Percentiles rank a stretch among this genome's conserved stretches.
Conservation (phyloP, 495 filamentous ascomycete genomes). For the Trichocladium antarcticum region DNA sequence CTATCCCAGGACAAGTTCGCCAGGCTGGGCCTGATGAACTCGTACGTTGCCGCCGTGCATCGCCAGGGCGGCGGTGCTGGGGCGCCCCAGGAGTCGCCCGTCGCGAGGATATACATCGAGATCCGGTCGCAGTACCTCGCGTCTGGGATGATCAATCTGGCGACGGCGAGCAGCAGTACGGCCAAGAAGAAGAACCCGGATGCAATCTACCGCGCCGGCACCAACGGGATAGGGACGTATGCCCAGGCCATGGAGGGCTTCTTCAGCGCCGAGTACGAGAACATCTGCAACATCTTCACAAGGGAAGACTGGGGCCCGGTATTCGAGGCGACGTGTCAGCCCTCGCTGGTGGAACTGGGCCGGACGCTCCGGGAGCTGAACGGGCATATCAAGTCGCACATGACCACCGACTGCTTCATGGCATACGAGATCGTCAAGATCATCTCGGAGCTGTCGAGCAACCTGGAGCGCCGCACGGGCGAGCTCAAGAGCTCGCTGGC, state of each 20-base stretch:
- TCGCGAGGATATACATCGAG: constrained; percentile 69
- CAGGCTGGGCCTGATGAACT: constrained; percentile 41
- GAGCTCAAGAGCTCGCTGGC: constrained; percentile 75
- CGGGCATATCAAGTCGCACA: constrained; percentile 70
- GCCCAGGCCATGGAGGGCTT: constrained; percentile 76
- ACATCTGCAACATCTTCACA: constrained; percentile 70
- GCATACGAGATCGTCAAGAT: constrained; percentile 95
- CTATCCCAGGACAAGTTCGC: constrained; percentile 42
- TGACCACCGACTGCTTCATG: constrained; percentile 89
- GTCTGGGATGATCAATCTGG: constrained; percentile 68
- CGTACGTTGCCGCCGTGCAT: constrained; percentile 30
- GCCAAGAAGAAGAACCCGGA: constrained; percentile 69
- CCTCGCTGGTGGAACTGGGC: constrained; percentile 66
- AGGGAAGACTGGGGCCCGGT: constrained; percentile 72
- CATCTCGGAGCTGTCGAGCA: constrained; percentile 66
- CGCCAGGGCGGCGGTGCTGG: constrained; percentile 20
- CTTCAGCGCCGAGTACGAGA: constrained; percentile 79
- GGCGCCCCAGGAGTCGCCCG: constrained; percentile 51
- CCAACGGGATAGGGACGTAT: constrained; percentile 86
- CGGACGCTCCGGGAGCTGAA: constrained; percentile 84
- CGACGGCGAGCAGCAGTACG: constrained; percentile 78
- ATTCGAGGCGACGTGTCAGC: constrained; percentile 63
- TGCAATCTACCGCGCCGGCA: constrained; percentile 78
- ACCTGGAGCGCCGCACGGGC: constrained; percentile 68
- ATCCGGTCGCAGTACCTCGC: constrained; percentile 76